Conservation (phyloP, 805 yeast species). For the Candida montana region DNA sequence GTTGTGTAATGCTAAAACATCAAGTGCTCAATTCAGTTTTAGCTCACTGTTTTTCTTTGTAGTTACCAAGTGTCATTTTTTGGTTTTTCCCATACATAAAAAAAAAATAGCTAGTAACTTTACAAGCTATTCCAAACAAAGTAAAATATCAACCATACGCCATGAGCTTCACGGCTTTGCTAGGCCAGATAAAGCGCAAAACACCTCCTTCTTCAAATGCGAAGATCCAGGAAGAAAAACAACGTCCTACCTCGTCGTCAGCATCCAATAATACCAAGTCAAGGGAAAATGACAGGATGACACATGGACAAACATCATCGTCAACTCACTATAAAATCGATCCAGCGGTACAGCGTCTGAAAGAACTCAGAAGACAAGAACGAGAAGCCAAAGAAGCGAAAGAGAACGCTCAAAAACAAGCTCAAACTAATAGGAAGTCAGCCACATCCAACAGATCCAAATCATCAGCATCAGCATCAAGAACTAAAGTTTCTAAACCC, state of each 20-base stretch:
- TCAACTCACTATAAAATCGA: conserved; percentile 34
- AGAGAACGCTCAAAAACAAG: conserved; percentile 26
- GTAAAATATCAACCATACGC: no score
- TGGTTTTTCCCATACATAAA: no score
- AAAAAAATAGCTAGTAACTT: no score
- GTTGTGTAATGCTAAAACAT: no score
- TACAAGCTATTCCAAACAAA: no score
- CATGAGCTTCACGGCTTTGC: conserved; percentile 3
- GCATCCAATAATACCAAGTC: no score
- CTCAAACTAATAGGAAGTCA: conserved; percentile 2
- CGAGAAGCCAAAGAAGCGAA: conserved; percentile 34
- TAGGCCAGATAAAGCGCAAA: conserved; percentile 1
- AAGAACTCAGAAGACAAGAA: conserved; percentile 60
- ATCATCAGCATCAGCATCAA: conserved; percentile 1
- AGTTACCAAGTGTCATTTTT: no score
- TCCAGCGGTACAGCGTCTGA: conserved; percentile 66
- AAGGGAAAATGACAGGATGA: no score
- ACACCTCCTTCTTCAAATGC: background rate
- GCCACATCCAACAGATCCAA: no score
- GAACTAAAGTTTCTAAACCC: background rate
- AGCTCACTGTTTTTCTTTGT: no score
- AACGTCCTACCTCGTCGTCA: background rate
- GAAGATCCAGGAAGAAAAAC: background rate
- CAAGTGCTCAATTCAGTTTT: no score
- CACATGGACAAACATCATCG: no score